Conservation (phyloP, 2,329 filamentous ascomycete species). For the Cryphonectria radicalis region DNA sequence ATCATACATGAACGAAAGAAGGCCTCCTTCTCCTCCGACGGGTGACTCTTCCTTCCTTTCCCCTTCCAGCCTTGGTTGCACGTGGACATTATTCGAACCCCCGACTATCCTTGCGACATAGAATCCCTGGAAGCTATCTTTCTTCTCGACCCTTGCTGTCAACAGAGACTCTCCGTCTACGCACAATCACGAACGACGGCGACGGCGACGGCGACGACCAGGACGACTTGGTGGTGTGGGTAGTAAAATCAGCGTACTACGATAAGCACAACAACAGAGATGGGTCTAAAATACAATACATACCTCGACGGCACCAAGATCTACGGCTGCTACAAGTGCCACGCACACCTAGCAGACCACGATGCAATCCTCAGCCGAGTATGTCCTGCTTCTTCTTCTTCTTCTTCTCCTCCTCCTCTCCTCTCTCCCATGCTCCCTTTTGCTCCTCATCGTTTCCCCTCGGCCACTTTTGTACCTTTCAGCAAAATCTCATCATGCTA, state of each 20-base stretch:
- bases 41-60: background rate
- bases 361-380: conserved; percentile 96
- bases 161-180: background rate
- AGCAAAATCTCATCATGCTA: background rate
- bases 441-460: conserved; percentile 21
- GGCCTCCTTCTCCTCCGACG: background rate
- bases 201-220: background rate
- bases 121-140: background rate
- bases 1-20: background rate
- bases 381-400: conserved; percentile 41
- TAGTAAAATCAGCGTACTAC: no score
- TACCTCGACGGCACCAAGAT: conserved; percentile 87
- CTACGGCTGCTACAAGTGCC: conserved; percentile 93
- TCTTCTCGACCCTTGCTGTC: background rate
- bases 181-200: background rate
- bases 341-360: conserved; percentile 91
- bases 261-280: conserved; percentile 44
- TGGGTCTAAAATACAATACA: conserved; percentile 91
- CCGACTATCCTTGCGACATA: background rate
- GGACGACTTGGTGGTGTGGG: background rate
- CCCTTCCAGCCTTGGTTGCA: background rate
- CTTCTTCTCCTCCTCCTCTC: background rate
- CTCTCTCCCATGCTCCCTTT: conserved; percentile 21
- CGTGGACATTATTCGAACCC: background rate
- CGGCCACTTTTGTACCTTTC: background rate